A percentile compares a stretch with the other conserved stretches of the same genome.
These are phyloP conservation scores for Acer saccharum DNA, from an alignment of 345 rosid genomes.

Conservation along the genomic window DNA sequence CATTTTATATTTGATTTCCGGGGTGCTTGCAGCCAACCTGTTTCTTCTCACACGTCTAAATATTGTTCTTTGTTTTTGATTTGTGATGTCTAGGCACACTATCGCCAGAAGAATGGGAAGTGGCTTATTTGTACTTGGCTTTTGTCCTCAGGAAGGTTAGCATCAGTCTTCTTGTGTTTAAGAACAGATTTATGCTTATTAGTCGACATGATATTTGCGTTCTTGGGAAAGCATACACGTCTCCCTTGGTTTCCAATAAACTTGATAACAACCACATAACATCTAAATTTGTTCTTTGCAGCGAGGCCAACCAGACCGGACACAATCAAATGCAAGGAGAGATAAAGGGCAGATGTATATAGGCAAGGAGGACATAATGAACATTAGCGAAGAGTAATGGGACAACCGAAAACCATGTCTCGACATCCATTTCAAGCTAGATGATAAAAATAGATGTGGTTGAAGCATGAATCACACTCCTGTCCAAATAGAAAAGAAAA, in stretches of 20 bases:
- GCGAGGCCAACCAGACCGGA: constrained; percentile 75
- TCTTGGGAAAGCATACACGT: not conserved
- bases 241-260: not conserved
- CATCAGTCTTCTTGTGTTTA: not conserved
- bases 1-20: not conserved
- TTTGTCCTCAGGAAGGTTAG: constrained; percentile 87
- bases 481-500: too few relatives aligned
- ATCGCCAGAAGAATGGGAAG: constrained; percentile 97
- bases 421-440: not conserved
- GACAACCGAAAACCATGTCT: not conserved
- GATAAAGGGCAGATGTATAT: constrained; percentile 85
- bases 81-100: constrained; percentile 60
- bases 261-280: too few relatives aligned
- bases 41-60: not conserved
- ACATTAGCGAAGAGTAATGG: constrained; percentile 33
- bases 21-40: not conserved
- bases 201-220: not conserved
- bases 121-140: constrained; percentile 78
- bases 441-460: not conserved
- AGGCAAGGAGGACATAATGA: constrained; percentile 70
- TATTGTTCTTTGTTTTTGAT: not conserved
- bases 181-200: not conserved
- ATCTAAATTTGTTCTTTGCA: constrained; percentile 24
- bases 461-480: not conserved
- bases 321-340: constrained; percentile 45